phyloP scores from a whole-genome alignment of 2,329 filamentous ascomycete species.

The Curvularia eragrostidis region DNA sequence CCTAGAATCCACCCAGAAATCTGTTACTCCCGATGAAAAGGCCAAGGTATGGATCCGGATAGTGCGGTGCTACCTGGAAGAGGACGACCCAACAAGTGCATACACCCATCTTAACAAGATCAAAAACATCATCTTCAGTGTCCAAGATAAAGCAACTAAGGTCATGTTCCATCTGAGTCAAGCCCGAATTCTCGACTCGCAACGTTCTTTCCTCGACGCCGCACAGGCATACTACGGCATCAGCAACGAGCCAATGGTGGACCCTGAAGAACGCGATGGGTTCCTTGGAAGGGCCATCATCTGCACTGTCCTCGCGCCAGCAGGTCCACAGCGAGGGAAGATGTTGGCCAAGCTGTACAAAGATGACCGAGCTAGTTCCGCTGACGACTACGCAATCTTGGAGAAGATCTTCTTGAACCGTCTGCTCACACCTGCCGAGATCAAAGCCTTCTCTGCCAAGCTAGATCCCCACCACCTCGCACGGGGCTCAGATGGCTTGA shows the following conservation, averaged over 20 bases:
- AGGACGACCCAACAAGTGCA: slow-evolving; percentile 85
- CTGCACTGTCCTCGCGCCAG: slow-evolving; percentile 90
- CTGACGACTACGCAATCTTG: slow-evolving; percentile 84
- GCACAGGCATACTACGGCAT: slow-evolving; percentile 88
- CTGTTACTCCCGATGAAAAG: slow-evolving; percentile 81
- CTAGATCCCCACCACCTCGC: slow-evolving; percentile 89
- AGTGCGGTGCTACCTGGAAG: slow-evolving; percentile 91
- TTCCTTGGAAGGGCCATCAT: slow-evolving; percentile 87
- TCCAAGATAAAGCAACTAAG: slow-evolving; percentile 74
- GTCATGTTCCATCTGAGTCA: slow-evolving; percentile 91
- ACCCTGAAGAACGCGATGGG: slow-evolving; percentile 83
- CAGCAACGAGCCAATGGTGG: slow-evolving; percentile 77
- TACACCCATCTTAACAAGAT: slow-evolving; percentile 92
- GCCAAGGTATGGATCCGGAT: slow-evolving; percentile 91
- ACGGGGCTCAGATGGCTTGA: slow-evolving; percentile 86
- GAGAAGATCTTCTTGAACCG: slow-evolving; percentile 98
- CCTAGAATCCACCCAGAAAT: slow-evolving; percentile 86
- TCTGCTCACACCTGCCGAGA: slow-evolving; percentile 79
- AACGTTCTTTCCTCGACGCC: slow-evolving; percentile 87
- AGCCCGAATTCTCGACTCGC: slow-evolving; percentile 90
- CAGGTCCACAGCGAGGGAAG: slow-evolving; percentile 82
- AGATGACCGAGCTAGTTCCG: slow-evolving; percentile 79
- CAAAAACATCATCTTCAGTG: slow-evolving; percentile 86
- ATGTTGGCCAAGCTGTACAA: slow-evolving; percentile 87
- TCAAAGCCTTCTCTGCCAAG: slow-evolving; percentile 81